Percentiles rank a stretch among this genome's conserved stretches.
Evolutionary conservation across 345 rosid genomes (phyloP).

Genomic region (Microcos paniculata): DNA sequence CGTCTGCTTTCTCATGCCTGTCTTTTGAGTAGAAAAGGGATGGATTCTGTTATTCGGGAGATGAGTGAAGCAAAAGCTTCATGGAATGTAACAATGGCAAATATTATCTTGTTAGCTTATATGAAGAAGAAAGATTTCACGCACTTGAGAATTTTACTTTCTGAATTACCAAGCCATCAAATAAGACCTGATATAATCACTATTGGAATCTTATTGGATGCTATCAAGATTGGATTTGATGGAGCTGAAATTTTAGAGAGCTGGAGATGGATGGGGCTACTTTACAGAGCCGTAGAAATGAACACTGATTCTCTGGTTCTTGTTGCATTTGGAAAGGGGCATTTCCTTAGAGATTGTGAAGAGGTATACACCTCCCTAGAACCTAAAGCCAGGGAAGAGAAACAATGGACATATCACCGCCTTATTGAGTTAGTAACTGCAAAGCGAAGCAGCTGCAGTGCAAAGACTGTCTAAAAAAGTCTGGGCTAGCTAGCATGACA

Average conservation of each 20-base stretch:
- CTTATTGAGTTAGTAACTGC: slow-evolving; percentile 45
- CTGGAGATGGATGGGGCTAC: slow-evolving; percentile 2
- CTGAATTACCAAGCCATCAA: slow-evolving; percentile 21
- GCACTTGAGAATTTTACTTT: slow-evolving; percentile 37
- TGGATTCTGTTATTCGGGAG: slow-evolving; percentile 44
- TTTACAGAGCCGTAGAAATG: not conserved
- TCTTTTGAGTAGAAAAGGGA: slow-evolving; percentile 59
- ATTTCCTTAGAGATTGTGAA: slow-evolving; percentile 53
- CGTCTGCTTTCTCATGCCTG: slow-evolving; percentile 62
- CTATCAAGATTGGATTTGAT: not conserved
- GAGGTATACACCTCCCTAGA: slow-evolving; percentile 35
- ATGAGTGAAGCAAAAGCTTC: slow-evolving; percentile 54
- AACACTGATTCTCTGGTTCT: slow-evolving; percentile 5
- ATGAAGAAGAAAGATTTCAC: slow-evolving; percentile 58
- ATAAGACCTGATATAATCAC: slow-evolving; percentile 70
- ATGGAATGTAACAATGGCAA: slow-evolving; percentile 49
- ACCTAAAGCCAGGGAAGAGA: slow-evolving; percentile 31
- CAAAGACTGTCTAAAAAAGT: not conserved
- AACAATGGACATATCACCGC: slow-evolving; percentile 42
- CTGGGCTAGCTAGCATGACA: no score
- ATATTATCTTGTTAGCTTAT: slow-evolving; percentile 48
- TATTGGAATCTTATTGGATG: slow-evolving; percentile 52
- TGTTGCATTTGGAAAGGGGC: slow-evolving; percentile 17
- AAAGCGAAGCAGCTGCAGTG: not conserved
- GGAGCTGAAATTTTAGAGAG: not conserved